Evolutionary conservation across 2,329 filamentous ascomycete genomes (phyloP).

Genomic region (Bipolaris cookei): DNA sequence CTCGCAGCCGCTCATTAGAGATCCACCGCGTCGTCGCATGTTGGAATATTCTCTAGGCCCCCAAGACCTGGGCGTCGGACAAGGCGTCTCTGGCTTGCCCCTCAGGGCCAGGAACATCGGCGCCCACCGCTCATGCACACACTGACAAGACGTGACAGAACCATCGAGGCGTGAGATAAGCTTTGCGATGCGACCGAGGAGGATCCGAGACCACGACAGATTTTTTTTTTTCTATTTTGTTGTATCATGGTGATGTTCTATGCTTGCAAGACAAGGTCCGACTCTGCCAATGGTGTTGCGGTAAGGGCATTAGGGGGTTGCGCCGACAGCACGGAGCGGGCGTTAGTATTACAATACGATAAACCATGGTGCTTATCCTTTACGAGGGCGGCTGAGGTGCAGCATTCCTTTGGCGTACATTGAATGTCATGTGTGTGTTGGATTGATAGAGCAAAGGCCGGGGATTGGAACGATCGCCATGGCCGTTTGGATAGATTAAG

Average conservation of each 20-base stretch:
- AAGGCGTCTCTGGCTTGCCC: no score
- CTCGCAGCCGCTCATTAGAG: not conserved
- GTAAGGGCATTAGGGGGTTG: no score
- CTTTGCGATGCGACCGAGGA: conserved; percentile 3
- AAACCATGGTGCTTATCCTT: conserved; percentile 3
- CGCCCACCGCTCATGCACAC: not conserved
- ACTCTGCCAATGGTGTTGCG: not conserved
- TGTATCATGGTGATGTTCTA: no score
- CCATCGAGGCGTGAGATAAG: conserved; percentile 1
- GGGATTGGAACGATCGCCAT: conserved; percentile 14
- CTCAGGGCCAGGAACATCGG: not conserved
- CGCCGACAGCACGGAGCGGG: no score
- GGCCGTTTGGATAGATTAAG: conserved; percentile 16
- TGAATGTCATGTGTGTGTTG: conserved; percentile 3
- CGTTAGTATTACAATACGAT: not conserved
- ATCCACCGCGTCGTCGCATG: not conserved
- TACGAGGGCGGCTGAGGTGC: conserved; percentile 1
- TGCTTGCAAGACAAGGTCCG: conserved; percentile 2
- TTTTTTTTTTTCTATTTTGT: no score
- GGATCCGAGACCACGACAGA: not conserved
- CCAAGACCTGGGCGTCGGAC: conserved; percentile 8
- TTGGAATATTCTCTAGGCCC: conserved; percentile 3
- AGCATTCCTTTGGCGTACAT: not conserved
- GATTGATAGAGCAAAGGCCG: conserved; percentile 10
- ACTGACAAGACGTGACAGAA: not conserved